phyloP scores from a whole-genome alignment of 139 green algal genomes.

The Chlorella sp. region DNA sequence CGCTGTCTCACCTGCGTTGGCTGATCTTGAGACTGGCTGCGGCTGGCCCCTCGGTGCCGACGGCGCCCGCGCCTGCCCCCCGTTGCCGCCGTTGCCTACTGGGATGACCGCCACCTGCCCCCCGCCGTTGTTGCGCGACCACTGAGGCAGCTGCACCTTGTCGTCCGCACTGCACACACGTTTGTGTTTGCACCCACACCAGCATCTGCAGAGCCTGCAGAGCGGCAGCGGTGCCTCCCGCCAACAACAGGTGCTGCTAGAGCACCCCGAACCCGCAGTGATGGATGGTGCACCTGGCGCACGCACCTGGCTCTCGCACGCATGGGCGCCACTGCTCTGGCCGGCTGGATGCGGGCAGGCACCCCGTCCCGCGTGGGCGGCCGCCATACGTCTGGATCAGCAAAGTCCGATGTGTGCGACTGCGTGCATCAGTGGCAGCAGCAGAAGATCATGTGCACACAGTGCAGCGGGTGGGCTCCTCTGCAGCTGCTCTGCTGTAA shows the following conservation, averaged over 20 bases:
- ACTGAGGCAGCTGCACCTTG: conserved; percentile 4
- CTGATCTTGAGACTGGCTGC: neutral
- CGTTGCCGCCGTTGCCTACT: neutral
- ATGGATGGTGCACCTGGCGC: neutral
- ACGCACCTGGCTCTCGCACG: neutral
- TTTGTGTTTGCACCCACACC: too few species aligned
- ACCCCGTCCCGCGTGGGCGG: conserved; percentile 25
- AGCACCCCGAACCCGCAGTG: neutral
- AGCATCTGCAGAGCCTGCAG: too few species aligned
- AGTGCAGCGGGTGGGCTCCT: neutral
- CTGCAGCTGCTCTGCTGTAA: neutral
- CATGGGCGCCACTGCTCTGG: neutral
- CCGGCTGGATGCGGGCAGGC: conserved; percentile 4
- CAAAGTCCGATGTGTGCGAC: neutral
- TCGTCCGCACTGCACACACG: conserved; percentile 9
- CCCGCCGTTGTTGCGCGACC: conserved; percentile 8
- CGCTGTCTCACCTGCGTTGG: neutral
- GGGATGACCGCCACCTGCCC: neutral
- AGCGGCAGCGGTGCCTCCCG: neutral
- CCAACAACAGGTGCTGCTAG: neutral
- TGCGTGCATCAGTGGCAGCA: neutral
- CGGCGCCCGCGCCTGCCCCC: neutral
- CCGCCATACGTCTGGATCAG: conserved; percentile 52
- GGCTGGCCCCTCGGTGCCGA: conserved; percentile 14
- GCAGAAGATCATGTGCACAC: neutral